Base-by-base conservation (phyloP, 1,284 basidiomycete genomes). In the Singerocomus rubriflavus region DNA sequence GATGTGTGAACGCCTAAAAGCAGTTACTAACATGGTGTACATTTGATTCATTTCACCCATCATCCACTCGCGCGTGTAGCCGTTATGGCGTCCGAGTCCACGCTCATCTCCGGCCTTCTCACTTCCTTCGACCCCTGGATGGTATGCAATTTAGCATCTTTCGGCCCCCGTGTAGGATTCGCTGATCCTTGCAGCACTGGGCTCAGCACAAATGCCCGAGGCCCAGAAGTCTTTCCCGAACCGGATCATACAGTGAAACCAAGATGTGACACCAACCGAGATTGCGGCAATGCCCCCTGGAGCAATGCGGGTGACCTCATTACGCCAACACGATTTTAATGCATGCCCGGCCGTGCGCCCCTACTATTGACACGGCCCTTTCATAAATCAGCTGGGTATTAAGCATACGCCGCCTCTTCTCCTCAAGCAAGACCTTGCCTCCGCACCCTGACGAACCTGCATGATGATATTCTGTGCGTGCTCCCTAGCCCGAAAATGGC, bases 391-490 rank as follows among this genome's bases (percentile, higher is more conserved):
- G 30, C 42, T 11, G 40, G 41, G 47, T 49, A 47, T 59, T 59
- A 56, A 57, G 41, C 47, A 41, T 42, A 26, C 25, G 35, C 46
- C 30, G 8, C 52, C 36, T 34, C 48, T 34, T 40, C 34, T 38
- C 37, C 46, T 46, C n/a, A 27, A 7, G 45, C 25, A 31, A 44
- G 30, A 32, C 38, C 21, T 34, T 34, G 30, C 44, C 34, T 32
- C 46, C 37, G 29, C 39, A 47, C 41, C 43, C 50, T 55, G 25
- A 64, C 65, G 50, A 62, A 46, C 51, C 34, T 44, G 47, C 40
- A 66, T 66, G 64, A 67, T 68, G 25, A 21, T 21, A 21, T 66
- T 66, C 38, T 66, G 67, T 66, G 49, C 52, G 64, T 66, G 37
- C 43, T 1, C 32, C 31, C 16, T 4, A 21, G 2, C 6, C 14